Evolutionary conservation across 228 moss, liverwort and hornwort species (phyloP), one percentile per base, ranked within the genome.

Genomic region (Sphagnum fallax): DNA sequence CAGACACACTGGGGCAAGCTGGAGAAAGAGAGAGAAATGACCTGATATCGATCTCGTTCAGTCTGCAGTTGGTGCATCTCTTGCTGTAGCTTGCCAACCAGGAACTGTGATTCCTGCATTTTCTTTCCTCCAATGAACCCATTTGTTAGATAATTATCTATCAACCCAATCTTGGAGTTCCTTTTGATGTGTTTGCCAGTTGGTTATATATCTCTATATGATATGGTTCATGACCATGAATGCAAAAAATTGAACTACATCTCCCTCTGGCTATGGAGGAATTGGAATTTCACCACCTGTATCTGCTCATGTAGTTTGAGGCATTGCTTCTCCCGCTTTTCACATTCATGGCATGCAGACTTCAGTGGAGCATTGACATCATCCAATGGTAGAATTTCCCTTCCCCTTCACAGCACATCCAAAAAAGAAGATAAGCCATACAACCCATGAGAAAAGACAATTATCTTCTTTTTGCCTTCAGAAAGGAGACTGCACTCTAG

Each of bases 1-100:
- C 32, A 2, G 32, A 32, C 32, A 32, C 2, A 32, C 32, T 32
- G 32, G 32, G 32, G 32, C 32, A 32, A 32, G 32, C 32, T 32
- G 32, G 32, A 32, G 32, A 32, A 32, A 32, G 32, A 32, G 32
- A 32, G 32, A 32, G 32, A 32, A 32, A 5, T 48, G 53, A 84
- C 93, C 87, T 91, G 91, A 72, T 85, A 90, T 74, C 91, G 81
- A 75, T 91, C 85, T 49, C 79, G 75, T 71, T 91, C 87, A 64
- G 57, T 89, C 18, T 74, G 79, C 70, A 86, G 79, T 77, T 93
- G 87, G 63, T 91, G 78, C 70, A 82, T 82, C 73, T 93, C 85
- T 57, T 89, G 83, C 69, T 87, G 91, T 63, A 87, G 84, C 76
- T 87, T 87, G 69, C 80, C 65, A 59, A 93, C 77, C 60, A 89